These are phyloP conservation scores for Calycina herbarum DNA, from an alignment of 2,329 filamentous ascomycete species.

Conservation along the genomic window DNA sequence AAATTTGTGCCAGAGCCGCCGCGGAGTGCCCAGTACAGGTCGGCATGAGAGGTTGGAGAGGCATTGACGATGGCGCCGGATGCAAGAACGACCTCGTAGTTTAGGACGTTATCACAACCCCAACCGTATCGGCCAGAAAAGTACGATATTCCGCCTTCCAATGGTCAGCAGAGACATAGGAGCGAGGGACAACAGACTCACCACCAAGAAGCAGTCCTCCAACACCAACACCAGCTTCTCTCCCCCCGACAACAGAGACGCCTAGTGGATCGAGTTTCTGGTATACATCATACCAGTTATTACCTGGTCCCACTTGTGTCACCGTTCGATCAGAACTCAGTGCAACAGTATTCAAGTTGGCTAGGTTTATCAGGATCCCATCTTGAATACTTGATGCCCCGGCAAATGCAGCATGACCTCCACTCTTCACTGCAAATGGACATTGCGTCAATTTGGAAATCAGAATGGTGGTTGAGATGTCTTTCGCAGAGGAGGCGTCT, in stretches of 20 bases:
- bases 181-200: constrained; percentile 6
- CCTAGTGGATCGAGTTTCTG: constrained; percentile 32
- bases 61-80: constrained; percentile 50
- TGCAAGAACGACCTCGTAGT: constrained; percentile 53
- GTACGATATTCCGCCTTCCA: constrained; percentile 29
- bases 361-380: constrained; percentile 51
- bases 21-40: constrained; percentile 30
- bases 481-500: constrained; percentile 19
- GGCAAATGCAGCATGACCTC: constrained; percentile 35
- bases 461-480: constrained; percentile 23
- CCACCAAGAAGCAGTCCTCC: constrained; percentile 27
- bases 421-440: constrained; percentile 29
- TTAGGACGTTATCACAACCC: constrained; percentile 49
- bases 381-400: constrained; percentile 52
- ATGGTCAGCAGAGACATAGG: constrained; percentile 33
- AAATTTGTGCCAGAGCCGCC: constrained; percentile 39
- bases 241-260: constrained; percentile 38
- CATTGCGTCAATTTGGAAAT: constrained; percentile 20
- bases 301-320: constrained; percentile 39
- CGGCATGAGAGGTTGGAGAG: constrained; percentile 2
- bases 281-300: constrained; percentile 43
- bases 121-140: constrained; percentile 43
- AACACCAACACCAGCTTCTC: constrained; percentile 31
- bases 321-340: constrained; percentile 29
- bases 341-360: constrained; percentile 29